These are phyloP conservation scores for Fusarium sp. DNA, from an alignment of 2,329 filamentous ascomycete species.

Conservation along the genomic window DNA sequence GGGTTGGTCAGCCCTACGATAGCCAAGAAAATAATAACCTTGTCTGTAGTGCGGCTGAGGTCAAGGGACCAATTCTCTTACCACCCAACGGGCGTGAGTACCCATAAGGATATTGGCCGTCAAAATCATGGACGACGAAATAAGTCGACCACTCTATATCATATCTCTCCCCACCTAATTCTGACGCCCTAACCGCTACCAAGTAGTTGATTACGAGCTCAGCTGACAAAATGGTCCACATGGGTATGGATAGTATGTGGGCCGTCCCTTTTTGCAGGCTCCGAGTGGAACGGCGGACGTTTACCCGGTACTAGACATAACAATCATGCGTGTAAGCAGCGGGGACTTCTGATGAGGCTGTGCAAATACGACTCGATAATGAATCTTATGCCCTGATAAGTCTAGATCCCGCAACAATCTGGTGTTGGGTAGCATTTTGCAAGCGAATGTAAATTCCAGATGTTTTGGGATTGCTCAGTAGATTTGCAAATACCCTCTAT, in stretches of 20 bases:
- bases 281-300: not conserved
- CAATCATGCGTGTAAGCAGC: not conserved
- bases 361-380: not conserved
- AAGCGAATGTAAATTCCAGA: too few relatives aligned
- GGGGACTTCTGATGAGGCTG: not conserved
- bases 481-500: too few relatives aligned
- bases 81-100: not conserved
- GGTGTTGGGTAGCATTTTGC: too few relatives aligned
- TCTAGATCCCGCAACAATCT: not conserved
- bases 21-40: not conserved
- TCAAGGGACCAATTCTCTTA: not conserved
- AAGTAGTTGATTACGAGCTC: not conserved
- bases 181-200: not conserved
- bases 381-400: not conserved
- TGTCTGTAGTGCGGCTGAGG: not conserved
- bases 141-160: too few relatives aligned
- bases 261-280: not conserved
- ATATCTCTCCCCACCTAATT: too few relatives aligned
- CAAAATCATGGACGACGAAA: too few relatives aligned
- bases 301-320: not conserved
- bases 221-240: not conserved
- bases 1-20: not conserved
- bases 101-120: not conserved
- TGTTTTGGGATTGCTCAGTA: too few relatives aligned
- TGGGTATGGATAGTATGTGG: not conserved